A percentile compares a stretch with the other conserved stretches of the same genome.
phyloP scores from a whole-genome alignment of 257 asterid species.

The Apocynum venetum region DNA sequence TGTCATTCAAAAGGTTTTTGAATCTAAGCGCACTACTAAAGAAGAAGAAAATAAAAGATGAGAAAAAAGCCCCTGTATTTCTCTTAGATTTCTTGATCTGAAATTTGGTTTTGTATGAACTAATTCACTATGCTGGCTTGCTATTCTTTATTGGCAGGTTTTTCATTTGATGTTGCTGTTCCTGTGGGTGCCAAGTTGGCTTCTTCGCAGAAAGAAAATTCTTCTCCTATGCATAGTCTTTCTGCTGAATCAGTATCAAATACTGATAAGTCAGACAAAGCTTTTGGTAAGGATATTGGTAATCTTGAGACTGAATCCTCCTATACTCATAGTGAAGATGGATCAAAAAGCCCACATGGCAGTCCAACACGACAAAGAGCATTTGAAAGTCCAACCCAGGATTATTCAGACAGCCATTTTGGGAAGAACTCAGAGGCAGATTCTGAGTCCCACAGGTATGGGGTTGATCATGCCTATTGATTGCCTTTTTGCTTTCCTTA shows the following conservation, averaged over 20 bases:
- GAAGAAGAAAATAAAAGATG: neutral
- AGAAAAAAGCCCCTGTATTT: neutral
- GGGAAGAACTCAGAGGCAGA: constrained; percentile 70
- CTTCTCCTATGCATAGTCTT: constrained; percentile 53
- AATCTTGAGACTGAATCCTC: constrained; percentile 61
- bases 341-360: constrained; percentile 68
- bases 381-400: constrained; percentile 66
- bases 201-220: constrained; percentile 42
- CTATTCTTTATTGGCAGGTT: constrained; percentile 45
- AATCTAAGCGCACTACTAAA: neutral
- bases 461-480: constrained; percentile 12
- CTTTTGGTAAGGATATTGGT: constrained; percentile 39
- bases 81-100: neutral
- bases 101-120: constrained; percentile 2
- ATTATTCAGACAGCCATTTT: constrained; percentile 54
- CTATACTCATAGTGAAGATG: constrained; percentile 60
- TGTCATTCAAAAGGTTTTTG: neutral
- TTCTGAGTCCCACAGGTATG: constrained; percentile 69
- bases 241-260: constrained; percentile 60
- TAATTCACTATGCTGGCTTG: constrained; percentile 18
- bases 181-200: constrained; percentile 50
- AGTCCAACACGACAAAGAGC: constrained; percentile 59
- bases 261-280: constrained; percentile 49
- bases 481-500: constrained; percentile 9
- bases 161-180: constrained; percentile 63